Conservation (phyloP, 2,329 filamentous ascomycete species). For the Salinomyces thailandicus region DNA sequence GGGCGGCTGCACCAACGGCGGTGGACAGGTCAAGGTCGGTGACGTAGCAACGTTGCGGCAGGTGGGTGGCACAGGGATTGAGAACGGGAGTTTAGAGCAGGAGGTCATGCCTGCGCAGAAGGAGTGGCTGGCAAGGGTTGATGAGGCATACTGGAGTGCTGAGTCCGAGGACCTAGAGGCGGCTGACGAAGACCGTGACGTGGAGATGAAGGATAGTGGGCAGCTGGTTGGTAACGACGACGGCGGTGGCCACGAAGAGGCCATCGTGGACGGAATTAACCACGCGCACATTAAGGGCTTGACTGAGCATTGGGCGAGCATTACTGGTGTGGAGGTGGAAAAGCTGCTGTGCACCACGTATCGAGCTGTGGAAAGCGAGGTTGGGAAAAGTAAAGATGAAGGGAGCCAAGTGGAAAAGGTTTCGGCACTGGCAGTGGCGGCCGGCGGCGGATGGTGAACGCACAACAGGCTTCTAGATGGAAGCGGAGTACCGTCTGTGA, state of each 20-base stretch:
- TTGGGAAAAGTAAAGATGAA: conserved; percentile 61
- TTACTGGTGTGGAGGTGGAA: conserved; percentile 59
- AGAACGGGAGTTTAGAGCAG: conserved; percentile 26
- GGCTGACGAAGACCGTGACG: conserved; percentile 6
- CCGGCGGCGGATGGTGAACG: conserved; percentile 85
- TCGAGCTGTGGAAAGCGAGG: conserved; percentile 86
- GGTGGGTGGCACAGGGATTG: conserved; percentile 24
- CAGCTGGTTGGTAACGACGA: conserved; percentile 4
- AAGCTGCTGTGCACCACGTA: conserved; percentile 77
- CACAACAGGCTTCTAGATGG: too few species aligned
- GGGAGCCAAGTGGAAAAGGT: conserved; percentile 66
- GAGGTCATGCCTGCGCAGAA: conserved; percentile 62
- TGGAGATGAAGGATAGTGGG: conserved; percentile 7
- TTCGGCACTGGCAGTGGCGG: conserved; percentile 77
- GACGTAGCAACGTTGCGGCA: conserved; percentile 49
- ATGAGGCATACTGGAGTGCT: conserved; percentile 36
- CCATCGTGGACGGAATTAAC: conserved; percentile 44
- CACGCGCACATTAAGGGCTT: conserved; percentile 54
- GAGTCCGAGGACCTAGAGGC: conserved; percentile 13
- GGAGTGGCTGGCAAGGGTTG: conserved; percentile 69
- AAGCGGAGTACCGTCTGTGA: too few species aligned
- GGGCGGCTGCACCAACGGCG: conserved; percentile 96
- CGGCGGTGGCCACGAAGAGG: conserved; percentile 5
- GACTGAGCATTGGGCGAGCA: conserved; percentile 63
- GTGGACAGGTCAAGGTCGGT: conserved; percentile 85